Percentiles rank a stretch among this genome's conserved stretches.
phyloP scores from a whole-genome alignment of 2,329 filamentous ascomycete species.

The Ploettnerulaceae sp. region DNA sequence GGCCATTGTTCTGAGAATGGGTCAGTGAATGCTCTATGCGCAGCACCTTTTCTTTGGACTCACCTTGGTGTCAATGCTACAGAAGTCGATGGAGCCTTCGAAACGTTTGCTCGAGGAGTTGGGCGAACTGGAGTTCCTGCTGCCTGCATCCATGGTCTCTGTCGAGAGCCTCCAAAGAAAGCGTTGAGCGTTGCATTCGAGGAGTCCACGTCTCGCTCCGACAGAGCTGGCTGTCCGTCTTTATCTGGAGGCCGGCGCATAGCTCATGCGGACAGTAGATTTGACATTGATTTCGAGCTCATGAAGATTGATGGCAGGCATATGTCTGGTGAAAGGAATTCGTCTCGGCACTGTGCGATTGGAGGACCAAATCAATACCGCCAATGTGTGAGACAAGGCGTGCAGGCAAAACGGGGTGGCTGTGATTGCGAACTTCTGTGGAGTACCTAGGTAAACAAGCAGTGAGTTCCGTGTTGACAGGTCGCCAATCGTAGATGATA shows the following conservation, averaged over 20 bases:
- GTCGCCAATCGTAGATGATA: not conserved
- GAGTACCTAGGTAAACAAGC: no score
- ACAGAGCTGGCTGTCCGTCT: constrained; percentile 22
- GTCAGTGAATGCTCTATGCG: constrained; percentile 8
- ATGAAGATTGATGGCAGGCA: not conserved
- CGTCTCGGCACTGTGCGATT: not conserved
- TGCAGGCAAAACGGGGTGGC: not conserved
- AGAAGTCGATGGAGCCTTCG: constrained; percentile 17
- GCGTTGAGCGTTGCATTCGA: constrained; percentile 35
- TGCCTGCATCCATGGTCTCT: constrained; percentile 35
- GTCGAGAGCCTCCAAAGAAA: constrained; percentile 31
- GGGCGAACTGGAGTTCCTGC: constrained; percentile 28
- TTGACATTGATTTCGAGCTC: constrained; percentile 18
- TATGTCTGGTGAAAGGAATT: not conserved
- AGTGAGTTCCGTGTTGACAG: not conserved
- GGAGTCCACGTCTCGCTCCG: constrained; percentile 31
- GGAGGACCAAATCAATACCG: not conserved
- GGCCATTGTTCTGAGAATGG: constrained; percentile 8
- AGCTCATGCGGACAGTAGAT: constrained; percentile 17
- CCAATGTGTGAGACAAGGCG: constrained; percentile 13
- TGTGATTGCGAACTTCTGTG: no score
- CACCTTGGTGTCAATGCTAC: constrained; percentile 20
- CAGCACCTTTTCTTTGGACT: constrained; percentile 3
- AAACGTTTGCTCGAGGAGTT: constrained; percentile 25
- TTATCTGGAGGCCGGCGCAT: constrained; percentile 34